These are phyloP conservation scores for Passiflora organensis DNA, from an alignment of 345 rosid species.

Conservation along the genomic window DNA sequence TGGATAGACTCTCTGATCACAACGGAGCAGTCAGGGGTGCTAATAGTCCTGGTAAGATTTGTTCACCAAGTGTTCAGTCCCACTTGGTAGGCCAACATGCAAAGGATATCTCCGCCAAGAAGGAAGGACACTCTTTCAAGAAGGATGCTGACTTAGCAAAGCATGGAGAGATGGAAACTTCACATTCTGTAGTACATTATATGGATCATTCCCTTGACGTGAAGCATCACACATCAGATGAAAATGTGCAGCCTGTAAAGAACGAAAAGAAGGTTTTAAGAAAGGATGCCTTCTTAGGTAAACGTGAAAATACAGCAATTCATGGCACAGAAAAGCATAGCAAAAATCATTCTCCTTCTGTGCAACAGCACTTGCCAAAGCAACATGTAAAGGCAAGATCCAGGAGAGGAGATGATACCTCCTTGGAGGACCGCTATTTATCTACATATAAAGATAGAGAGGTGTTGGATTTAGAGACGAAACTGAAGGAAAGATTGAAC, in stretches of 20 bases:
- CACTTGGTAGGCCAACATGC: too few relatives aligned
- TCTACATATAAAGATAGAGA: conserved; percentile 19
- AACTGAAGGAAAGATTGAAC: conserved; percentile 36
- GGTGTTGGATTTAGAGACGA: conserved; percentile 26
- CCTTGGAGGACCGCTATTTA: conserved; percentile 10
- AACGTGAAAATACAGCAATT: conserved; percentile 17
- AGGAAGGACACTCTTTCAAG: too few relatives aligned
- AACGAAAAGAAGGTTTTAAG: too few relatives aligned
- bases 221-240: too few relatives aligned
- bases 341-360: conserved; percentile 26
- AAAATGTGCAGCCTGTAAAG: too few relatives aligned
- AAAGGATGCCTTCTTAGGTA: neutral
- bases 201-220: too few relatives aligned
- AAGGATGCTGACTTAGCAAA: too few relatives aligned
- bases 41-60: conserved; percentile 19
- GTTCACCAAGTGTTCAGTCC: conserved; percentile 16
- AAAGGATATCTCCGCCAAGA: too few relatives aligned
- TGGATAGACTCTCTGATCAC: conserved; percentile 31
- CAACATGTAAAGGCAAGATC: conserved; percentile 32
- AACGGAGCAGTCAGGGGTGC: conserved; percentile 28
- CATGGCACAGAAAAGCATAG: conserved; percentile 23
- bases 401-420: conserved; percentile 21
- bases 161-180: too few relatives aligned
- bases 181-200: too few relatives aligned
- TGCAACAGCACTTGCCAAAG: conserved; percentile 23